These are phyloP conservation scores for Arxiozyma heterogenica DNA, from an alignment of 1,139 yeast genomes.

Conservation along the genomic window DNA sequence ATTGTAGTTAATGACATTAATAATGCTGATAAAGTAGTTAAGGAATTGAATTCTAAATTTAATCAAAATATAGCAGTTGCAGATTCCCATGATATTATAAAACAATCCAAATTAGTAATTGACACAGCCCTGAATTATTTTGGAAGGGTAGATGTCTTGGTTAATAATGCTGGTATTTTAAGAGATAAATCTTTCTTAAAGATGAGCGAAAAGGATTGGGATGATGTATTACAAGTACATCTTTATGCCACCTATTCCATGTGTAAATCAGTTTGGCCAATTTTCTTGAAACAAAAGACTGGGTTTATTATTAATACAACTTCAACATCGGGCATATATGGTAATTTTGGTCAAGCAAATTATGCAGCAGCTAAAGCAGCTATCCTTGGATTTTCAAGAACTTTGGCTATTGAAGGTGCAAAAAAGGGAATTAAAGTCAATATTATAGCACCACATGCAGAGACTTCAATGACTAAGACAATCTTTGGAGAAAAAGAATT, in stretches of 20 bases:
- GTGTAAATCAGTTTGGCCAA: constrained; percentile 89
- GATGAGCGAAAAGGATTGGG: constrained; percentile 81
- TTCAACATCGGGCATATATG: constrained; percentile 94
- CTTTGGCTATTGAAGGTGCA: constrained; percentile 85
- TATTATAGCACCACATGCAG: constrained; percentile 93
- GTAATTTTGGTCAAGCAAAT: constrained; percentile 96
- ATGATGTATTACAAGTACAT: constrained; percentile 72
- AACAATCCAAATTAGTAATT: constrained; percentile 66
- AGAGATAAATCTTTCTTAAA: constrained; percentile 84
- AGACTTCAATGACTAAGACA: constrained; percentile 91
- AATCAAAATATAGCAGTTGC: constrained; percentile 82
- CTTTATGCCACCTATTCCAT: constrained; percentile 73
- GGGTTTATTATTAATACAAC: constrained; percentile 86
- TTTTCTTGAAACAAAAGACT: constrained; percentile 63
- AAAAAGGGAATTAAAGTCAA: constrained; percentile 69
- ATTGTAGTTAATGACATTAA: constrained; percentile 89
- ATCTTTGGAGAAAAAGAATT: constrained; percentile 69
- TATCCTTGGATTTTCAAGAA: constrained; percentile 72
- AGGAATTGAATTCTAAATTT: constrained; percentile 49
- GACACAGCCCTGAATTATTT: constrained; percentile 67
- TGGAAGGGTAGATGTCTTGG: constrained; percentile 77
- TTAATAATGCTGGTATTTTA: constrained; percentile 91
- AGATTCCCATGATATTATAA: constrained; percentile 73
- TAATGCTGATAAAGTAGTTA: constrained; percentile 65
- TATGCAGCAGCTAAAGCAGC: constrained; percentile 92